Conservation (phyloP, 352 stramenopile species). For the Globisporangium okanoganense region DNA sequence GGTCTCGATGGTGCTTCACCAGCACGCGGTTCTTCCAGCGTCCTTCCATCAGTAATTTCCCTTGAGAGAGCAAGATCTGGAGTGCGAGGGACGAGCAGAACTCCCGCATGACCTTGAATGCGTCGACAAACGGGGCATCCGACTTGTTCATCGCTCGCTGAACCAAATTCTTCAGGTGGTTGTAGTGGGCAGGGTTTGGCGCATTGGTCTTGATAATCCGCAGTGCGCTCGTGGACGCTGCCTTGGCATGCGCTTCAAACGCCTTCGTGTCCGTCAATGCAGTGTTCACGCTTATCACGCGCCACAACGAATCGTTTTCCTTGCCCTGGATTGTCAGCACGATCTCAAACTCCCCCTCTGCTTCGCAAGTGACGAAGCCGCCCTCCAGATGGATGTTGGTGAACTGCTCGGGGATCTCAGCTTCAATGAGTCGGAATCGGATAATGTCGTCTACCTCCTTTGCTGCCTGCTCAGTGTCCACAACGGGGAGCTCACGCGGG, state of each 20-base stretch:
- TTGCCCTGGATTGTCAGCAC: conserved; percentile 81
- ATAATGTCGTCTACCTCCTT: conserved; percentile 76
- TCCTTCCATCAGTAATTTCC: conserved; percentile 71
- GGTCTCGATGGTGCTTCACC: conserved; percentile 75
- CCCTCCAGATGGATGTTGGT: conserved; percentile 73
- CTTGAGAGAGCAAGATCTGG: conserved; percentile 72
- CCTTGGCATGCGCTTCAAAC: conserved; percentile 50
- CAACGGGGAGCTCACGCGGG: conserved; percentile 55
- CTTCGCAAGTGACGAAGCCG: conserved; percentile 75
- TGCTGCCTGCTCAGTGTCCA: conserved; percentile 53
- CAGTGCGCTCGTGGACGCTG: conserved; percentile 58
- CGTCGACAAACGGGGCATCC: conserved; percentile 69
- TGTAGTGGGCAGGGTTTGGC: conserved; percentile 68
- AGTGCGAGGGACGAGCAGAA: conserved; percentile 79
- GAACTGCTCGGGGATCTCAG: conserved; percentile 73
- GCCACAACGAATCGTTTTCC: conserved; percentile 69
- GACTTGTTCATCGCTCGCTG: conserved; percentile 86
- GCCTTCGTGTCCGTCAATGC: conserved; percentile 56
- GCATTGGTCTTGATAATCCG: conserved; percentile 79
- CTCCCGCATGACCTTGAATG: conserved; percentile 78
- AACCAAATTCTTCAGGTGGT: conserved; percentile 81
- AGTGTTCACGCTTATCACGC: conserved; percentile 78
- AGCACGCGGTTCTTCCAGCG: conserved; percentile 78
- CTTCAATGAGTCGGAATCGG: conserved; percentile 78
- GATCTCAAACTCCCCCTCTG: conserved; percentile 81